These are phyloP conservation scores for Rhynchosporium agropyri DNA, from an alignment of 2,329 filamentous ascomycete species.

Conservation along the genomic window DNA sequence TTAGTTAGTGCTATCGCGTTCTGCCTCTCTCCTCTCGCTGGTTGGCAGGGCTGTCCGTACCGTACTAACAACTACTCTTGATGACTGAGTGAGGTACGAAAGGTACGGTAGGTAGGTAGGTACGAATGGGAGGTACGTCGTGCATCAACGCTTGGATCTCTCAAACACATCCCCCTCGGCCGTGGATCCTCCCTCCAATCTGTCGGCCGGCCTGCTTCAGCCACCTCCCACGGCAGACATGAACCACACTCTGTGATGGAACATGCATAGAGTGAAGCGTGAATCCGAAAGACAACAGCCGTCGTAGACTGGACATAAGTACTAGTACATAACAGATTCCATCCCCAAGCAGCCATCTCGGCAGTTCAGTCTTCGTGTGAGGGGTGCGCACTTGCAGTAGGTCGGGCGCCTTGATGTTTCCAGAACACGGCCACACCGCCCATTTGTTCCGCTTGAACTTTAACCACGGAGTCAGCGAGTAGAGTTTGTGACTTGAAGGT, in stretches of 20 bases:
- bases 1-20: not conserved
- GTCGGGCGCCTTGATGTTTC: constrained; percentile 13
- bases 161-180: constrained; percentile 15
- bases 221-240: constrained; percentile 17
- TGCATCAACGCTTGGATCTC: constrained; percentile 11
- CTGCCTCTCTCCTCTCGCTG: not conserved
- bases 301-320: not conserved
- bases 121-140: not conserved
- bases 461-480: not conserved
- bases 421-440: constrained; percentile 17
- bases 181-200: constrained; percentile 5
- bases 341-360: not conserved
- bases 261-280: constrained; percentile 15
- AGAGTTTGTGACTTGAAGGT: constrained; percentile 7
- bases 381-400: constrained; percentile 1
- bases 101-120: too few species aligned
- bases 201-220: constrained; percentile 10
- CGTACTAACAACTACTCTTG: too few species aligned
- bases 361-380: not conserved
- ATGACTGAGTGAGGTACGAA: not conserved
- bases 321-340: not conserved
- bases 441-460: not conserved
- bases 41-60: not conserved
- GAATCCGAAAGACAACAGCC: constrained; percentile 8
- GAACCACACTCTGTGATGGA: constrained; percentile 9